Evolutionary conservation across 1,284 basidiomycete genomes (phyloP), one percentile per base, ranked within the genome.

Genomic region (Cystobasidium sp.): DNA sequence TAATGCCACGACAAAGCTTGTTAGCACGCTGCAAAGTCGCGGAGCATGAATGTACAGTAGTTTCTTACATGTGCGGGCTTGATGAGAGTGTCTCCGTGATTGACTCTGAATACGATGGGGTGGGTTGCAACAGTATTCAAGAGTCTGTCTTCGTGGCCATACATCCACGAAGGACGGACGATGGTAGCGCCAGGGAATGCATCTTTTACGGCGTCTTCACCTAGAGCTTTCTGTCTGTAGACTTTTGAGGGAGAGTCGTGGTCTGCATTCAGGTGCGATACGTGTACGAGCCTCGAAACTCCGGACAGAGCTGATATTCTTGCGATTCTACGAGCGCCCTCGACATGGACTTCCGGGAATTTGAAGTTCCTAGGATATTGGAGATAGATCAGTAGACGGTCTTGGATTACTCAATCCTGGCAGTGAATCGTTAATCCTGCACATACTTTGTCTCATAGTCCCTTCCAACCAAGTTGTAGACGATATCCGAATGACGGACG

Each of bases 71-170:
- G 94, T 51, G 91, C 92, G 1, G 97, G 96, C 49, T 93, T 90
- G 82, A 92, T 88, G 84, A 88, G 89, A 24, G 96, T 96, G 82
- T 90, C 84, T 64, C 89, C 92, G 79, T 91, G 84, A 86, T 98
- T 99, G 77, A 98, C 87, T 82, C 92, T 91, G 93, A 91, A 97
- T 85, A 92, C 91, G 78, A 93, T 90, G n/a, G 96, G 91, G 87
- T 90, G 96, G 79, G 88, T 93, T 63, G 93, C 91, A 83, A 97
- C 92, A 82, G 92, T 94, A 83, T 93, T 97, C 80, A 99, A 83
- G 70, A 99, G 85, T 82, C 91, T 93, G 85, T 99, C 96, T 84
- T 99, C 97, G 81, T 91, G 89, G 16, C 96, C 96, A 83, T 87
- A 99, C 88, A 98, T 88, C 47, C 87, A 83, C 6, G 88, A 88